Conservation (phyloP, 2,329 filamentous ascomycete species). For the Alternaria triticimaculans region DNA sequence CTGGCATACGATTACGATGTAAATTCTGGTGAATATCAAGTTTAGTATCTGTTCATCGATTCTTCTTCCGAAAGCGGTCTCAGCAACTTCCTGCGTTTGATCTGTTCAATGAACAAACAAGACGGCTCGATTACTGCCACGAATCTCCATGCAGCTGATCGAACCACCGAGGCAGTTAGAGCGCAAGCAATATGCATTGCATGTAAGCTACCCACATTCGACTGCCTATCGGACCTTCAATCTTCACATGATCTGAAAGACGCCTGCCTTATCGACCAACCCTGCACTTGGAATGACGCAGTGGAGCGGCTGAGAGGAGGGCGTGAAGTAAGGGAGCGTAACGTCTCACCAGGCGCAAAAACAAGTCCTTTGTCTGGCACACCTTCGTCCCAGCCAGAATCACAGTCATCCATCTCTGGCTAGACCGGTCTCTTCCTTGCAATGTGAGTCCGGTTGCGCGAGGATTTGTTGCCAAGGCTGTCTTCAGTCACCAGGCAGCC, state of each 20-base stretch:
- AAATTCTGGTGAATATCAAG: background rate
- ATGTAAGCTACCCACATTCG: background rate
- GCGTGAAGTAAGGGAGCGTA: background rate
- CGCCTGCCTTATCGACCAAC: background rate
- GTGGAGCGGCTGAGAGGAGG: background rate
- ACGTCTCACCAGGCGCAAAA: background rate
- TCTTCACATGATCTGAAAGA: background rate
- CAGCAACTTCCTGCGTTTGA: background rate
- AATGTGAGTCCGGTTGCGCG: conserved; percentile 12
- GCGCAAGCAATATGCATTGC: background rate
- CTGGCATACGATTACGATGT: background rate
- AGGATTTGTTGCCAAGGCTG: conserved; percentile 21
- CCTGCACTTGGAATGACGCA: background rate
- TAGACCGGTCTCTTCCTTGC: conserved; percentile 4
- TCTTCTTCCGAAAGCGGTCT: background rate
- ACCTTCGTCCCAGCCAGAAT: background rate
- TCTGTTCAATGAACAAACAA: background rate
- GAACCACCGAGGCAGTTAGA: background rate
- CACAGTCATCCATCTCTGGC: conserved; percentile 5
- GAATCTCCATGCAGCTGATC: background rate
- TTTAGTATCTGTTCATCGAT: background rate
- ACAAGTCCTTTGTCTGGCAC: background rate
- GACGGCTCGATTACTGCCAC: background rate
- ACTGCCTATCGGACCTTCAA: background rate
- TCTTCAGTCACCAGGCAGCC: conserved; percentile 38